These are phyloP conservation scores for Diutina neorugosa DNA, from an alignment of 1,139 yeast genomes.

Conservation along the genomic window DNA sequence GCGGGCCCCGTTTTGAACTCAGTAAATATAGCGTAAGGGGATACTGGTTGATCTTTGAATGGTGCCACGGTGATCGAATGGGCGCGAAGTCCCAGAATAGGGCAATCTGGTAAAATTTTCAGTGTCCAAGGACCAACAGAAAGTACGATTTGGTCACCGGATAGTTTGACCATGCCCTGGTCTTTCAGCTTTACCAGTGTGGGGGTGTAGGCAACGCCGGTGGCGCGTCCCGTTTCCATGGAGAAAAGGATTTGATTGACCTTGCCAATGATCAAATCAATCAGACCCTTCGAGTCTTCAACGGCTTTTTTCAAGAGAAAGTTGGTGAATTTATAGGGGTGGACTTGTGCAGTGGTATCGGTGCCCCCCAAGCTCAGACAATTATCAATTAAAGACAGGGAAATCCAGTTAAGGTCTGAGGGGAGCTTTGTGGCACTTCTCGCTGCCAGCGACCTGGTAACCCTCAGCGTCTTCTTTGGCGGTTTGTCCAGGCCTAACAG, in stretches of 20 bases:
- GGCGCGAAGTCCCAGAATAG: constrained; percentile 84
- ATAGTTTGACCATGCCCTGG: constrained; percentile 22
- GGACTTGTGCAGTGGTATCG: constrained; percentile 92
- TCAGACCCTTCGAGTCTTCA: constrained; percentile 58
- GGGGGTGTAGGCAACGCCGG: constrained; percentile 55
- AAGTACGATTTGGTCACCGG: constrained; percentile 69
- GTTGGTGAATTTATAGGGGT: constrained; percentile 86
- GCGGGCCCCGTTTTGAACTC: constrained; percentile 61
- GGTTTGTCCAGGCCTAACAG: constrained; percentile 14
- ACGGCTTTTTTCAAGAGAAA: constrained; percentile 69
- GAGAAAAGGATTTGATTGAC: constrained; percentile 56
- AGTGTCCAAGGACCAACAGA: constrained; percentile 97
- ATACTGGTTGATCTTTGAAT: constrained; percentile 50
- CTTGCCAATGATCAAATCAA: constrained; percentile 74
- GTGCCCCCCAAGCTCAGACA: constrained; percentile 79
- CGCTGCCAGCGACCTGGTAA: constrained; percentile 13
- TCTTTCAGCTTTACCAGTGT: constrained; percentile 21
- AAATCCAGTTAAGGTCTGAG: constrained; percentile 70
- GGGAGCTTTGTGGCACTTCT: constrained; percentile 36
- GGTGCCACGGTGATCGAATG: constrained; percentile 92
- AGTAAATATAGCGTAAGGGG: constrained; percentile 91
- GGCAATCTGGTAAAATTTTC: constrained; percentile 78
- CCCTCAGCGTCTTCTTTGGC: constrained; percentile 19
- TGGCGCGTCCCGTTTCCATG: constrained; percentile 51
- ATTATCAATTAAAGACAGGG: constrained; percentile 47